Evolutionary conservation across 192 early-diverging fungal species (phyloP).

Genomic region (Backusella morwellensis): DNA sequence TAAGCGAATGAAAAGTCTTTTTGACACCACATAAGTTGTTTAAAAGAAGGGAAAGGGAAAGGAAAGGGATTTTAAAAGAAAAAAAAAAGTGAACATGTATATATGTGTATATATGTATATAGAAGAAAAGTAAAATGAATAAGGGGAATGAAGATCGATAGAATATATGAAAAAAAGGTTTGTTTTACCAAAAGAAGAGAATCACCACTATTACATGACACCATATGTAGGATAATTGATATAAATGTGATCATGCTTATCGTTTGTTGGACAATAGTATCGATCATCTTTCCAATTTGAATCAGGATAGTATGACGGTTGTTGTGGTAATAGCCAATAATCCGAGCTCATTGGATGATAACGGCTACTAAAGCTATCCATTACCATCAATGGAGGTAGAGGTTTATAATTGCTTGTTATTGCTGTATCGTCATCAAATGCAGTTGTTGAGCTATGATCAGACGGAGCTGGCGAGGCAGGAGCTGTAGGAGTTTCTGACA

Average conservation of each 20-base stretch:
- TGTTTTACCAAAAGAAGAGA: neutral
- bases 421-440: conserved; percentile 6
- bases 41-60: neutral
- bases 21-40: conserved; percentile 7
- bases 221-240: conserved; percentile 10
- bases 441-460: neutral
- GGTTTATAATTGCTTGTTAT: conserved; percentile 1
- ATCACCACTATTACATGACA: neutral
- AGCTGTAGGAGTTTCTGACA: neutral
- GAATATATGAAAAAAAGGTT: neutral
- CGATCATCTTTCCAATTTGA: neutral
- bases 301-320: neutral
- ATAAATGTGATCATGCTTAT: neutral
- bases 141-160: neutral
- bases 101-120: conserved; percentile 4
- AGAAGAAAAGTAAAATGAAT: neutral
- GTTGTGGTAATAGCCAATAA: neutral
- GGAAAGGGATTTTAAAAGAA: neutral
- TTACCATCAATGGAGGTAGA: neutral
- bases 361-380: neutral
- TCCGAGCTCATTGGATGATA: conserved; percentile 4
- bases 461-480: neutral
- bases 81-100: neutral
- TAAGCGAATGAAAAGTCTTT: neutral
- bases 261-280: neutral